Percentiles rank a stretch among this genome's conserved stretches.
Evolutionary conservation across 1,139 yeast species (phyloP).

Genomic region (Suzukiozyma palmioleophila): DNA sequence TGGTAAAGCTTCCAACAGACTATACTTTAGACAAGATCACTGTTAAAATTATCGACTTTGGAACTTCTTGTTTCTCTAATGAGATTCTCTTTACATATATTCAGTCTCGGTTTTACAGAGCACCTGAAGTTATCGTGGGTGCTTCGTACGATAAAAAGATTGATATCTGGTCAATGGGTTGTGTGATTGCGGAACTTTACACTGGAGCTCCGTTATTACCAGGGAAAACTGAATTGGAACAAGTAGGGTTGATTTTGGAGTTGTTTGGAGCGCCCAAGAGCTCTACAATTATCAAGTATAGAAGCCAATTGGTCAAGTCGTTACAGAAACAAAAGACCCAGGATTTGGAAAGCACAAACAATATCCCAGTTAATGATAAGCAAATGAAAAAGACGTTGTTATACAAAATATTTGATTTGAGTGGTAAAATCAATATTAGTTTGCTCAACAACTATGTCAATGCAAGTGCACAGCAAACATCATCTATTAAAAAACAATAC

Average conservation of each 20-base stretch:
- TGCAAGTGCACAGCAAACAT: slow-evolving; percentile 13
- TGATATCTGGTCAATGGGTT: slow-evolving; percentile 79
- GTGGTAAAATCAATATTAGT: slow-evolving; percentile 34
- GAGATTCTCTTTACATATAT: slow-evolving; percentile 54
- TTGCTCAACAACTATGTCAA: slow-evolving; percentile 22
- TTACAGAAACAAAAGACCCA: slow-evolving; percentile 13
- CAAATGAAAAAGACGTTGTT: slow-evolving; percentile 29
- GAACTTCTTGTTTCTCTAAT: slow-evolving; percentile 50
- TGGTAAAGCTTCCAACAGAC: slow-evolving; percentile 40
- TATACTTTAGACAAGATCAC: slow-evolving; percentile 18
- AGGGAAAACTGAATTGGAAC: slow-evolving; percentile 66
- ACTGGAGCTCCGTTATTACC: slow-evolving; percentile 68
- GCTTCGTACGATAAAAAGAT: slow-evolving; percentile 64
- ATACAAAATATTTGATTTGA: slow-evolving; percentile 35
- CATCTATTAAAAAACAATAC: slow-evolving; percentile 20
- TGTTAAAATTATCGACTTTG: slow-evolving; percentile 62
- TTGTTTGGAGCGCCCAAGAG: slow-evolving; percentile 59
- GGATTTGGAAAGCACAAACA: slow-evolving; percentile 9
- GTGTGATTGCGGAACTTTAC: slow-evolving; percentile 62
- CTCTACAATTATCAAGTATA: slow-evolving; percentile 19
- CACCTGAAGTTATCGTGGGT: slow-evolving; percentile 83
- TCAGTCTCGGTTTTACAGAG: slow-evolving; percentile 62
- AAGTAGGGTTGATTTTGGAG: slow-evolving; percentile 55
- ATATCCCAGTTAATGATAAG: slow-evolving; percentile 18
- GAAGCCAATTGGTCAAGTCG: slow-evolving; percentile 18